These are phyloP conservation scores for Picea mariana DNA, from an alignment of 83 land plant species.

Conservation along the genomic window DNA sequence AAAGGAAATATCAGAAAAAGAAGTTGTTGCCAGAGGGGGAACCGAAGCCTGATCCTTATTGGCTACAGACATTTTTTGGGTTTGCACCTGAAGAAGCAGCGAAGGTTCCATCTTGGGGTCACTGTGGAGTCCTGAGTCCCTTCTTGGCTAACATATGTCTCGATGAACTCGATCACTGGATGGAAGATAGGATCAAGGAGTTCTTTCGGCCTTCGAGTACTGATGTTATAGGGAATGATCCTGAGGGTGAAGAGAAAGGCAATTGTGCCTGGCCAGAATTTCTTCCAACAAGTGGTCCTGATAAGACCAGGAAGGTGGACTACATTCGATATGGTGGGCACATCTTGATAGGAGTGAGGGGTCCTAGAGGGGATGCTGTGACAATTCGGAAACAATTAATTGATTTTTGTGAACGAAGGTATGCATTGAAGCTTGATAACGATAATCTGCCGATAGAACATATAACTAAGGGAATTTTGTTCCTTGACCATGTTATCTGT, in stretches of 20 bases:
- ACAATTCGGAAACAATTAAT: conserved; percentile 47
- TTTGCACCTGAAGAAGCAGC: conserved; percentile 79
- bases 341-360: conserved; percentile 66
- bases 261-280: conserved; percentile 63
- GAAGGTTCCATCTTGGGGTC: conserved; percentile 69
- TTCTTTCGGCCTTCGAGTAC: conserved; percentile 64
- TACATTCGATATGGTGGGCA: conserved; percentile 76
- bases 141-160: conserved; percentile 62
- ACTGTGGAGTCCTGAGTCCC: conserved; percentile 58
- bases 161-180: conserved; percentile 70
- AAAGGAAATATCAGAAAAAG: conserved; percentile 71
- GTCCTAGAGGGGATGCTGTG: conserved; percentile 72
- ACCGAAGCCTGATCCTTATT: conserved; percentile 85
- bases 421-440: conserved; percentile 48
- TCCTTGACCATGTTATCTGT: conserved; percentile 76
- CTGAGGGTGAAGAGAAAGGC: conserved; percentile 49
- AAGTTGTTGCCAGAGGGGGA: conserved; percentile 66
- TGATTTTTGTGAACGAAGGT: conserved; percentile 52
- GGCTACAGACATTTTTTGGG: conserved; percentile 76
- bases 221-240: conserved; percentile 55
- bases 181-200: conserved; percentile 74
- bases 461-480: conserved; percentile 66
- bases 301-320: conserved; percentile 74
- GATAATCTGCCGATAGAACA: conserved; percentile 67
- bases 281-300: conserved; percentile 68